Base-by-base conservation (phyloP, 2,329 filamentous ascomycete genomes). In the Ceratocystis cubensis region DNA sequence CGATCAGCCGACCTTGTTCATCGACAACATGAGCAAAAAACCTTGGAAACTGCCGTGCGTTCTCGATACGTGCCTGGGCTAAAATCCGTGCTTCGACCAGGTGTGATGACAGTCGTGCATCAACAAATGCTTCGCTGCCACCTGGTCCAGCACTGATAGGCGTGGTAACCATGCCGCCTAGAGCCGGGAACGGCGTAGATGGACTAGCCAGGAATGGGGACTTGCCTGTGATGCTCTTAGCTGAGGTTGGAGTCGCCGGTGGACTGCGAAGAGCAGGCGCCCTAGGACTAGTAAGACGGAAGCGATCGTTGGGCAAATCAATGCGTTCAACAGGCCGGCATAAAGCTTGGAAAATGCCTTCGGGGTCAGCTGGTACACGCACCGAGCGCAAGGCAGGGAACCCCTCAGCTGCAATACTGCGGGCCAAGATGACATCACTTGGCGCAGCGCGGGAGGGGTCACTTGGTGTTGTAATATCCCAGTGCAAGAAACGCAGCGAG, bases 261-360 rank as follows among this genome's bases (percentile, higher is more conserved):
- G 64, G 66, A 44, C 64, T 73, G n/a, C 70, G 70, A 6, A 72
- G 73, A 5, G 71, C 28, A 15, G 56, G 56, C 2, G 56, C 56
- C 33, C 66, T 67, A 2, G 69, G 5, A 10, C 44, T 37, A 17
- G 10, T 37, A 25, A 46, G 71, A 22, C 75, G 76, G 71, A 79
- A 80, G 25, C 78, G 78, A 69, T 84, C 81, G 8, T 74, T 75
- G 0, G 80, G 77, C 25, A 81, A 75, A 50, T 84, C 79, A 22
- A 83, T 77, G 37, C 79, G 78, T 37, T 82, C 81, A 3, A 80
- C 76, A 0, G 88, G 88, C 56, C 80, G 81, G 73, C 88, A 92
- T 1, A 91, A 79, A 1, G 78, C 75, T 74, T 92, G 88, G 69
- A 91, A 84, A 6, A 82, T 70, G 30, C 88, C 88, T 4, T 88